These are phyloP conservation scores for Acacia concinna DNA, from an alignment of 331 rosid genomes.

Conservation along the genomic window DNA sequence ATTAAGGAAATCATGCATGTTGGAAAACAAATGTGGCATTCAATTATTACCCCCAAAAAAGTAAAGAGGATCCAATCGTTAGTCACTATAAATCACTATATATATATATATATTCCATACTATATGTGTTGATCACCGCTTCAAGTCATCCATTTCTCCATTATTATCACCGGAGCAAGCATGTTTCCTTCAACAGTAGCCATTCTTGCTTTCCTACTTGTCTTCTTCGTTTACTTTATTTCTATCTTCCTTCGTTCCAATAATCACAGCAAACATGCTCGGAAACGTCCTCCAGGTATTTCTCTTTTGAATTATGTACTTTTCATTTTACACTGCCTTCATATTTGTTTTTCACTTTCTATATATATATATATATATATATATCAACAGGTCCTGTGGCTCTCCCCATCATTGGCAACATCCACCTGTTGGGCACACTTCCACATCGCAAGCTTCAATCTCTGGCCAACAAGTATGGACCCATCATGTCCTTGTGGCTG, in stretches of 20 bases:
- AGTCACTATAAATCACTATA: neutral
- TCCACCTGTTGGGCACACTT: constrained; percentile 34
- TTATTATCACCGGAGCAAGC: neutral
- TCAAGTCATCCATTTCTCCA: neutral
- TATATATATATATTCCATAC: neutral
- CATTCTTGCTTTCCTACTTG: neutral
- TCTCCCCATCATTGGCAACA: constrained; percentile 42
- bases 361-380: neutral
- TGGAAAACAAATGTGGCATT: neutral
- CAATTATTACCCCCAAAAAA: neutral
- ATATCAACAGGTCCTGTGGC: constrained; percentile 15
- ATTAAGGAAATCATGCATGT: neutral
- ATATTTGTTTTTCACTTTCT: neutral
- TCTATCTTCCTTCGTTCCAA: neutral
- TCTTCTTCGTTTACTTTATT: neutral
- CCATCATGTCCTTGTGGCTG: constrained; percentile 43
- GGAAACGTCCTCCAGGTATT: constrained; percentile 33
- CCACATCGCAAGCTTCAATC: constrained; percentile 41
- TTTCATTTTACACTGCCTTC: neutral
- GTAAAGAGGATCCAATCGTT: neutral
- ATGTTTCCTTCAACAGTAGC: neutral
- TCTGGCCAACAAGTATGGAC: constrained; percentile 35
- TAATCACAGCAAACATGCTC: neutral
- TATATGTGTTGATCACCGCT: neutral
- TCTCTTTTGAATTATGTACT: neutral